Conservation (phyloP, 805 yeast genomes). For the Zygosaccharomyces siamensis region DNA sequence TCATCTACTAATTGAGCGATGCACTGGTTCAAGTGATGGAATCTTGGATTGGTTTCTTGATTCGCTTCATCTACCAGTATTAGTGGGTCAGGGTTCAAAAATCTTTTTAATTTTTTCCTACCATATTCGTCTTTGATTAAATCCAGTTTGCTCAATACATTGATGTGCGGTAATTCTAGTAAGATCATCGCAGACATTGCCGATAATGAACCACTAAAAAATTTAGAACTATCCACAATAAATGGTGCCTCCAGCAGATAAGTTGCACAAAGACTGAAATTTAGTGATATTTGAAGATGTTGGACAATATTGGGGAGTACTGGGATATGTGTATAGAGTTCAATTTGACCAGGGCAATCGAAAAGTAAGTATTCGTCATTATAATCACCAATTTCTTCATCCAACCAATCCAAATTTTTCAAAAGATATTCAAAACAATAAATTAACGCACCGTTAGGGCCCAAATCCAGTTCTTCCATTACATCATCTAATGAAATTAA, state of each 20-base stretch:
- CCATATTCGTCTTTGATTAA: slow-evolving; percentile 74
- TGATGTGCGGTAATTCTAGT: slow-evolving; percentile 90
- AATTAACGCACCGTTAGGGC: slow-evolving; percentile 91
- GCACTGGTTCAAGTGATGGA: slow-evolving; percentile 64
- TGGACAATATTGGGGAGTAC: slow-evolving; percentile 84
- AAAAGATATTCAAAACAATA: slow-evolving; percentile 91
- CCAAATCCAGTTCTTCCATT: slow-evolving; percentile 88
- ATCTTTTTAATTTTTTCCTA: slow-evolving; percentile 72
- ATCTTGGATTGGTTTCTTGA: slow-evolving; percentile 54
- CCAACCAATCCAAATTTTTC: slow-evolving; percentile 93
- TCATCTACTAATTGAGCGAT: slow-evolving; percentile 92
- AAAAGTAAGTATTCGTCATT: slow-evolving; percentile 91
- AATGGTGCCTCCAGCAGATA: slow-evolving; percentile 92
- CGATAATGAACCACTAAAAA: slow-evolving; percentile 89
- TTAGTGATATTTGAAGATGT: slow-evolving; percentile 73
- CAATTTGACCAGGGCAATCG: slow-evolving; percentile 97
- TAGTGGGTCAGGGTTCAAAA: slow-evolving; percentile 87
- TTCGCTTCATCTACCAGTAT: slow-evolving; percentile 51
- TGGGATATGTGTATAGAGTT: slow-evolving; percentile 89
- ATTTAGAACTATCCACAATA: slow-evolving; percentile 83
- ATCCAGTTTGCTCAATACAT: slow-evolving; percentile 82
- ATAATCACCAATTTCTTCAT: slow-evolving; percentile 92
- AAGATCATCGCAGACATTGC: slow-evolving; percentile 99
- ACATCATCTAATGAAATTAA: slow-evolving; percentile 87
- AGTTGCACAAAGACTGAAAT: slow-evolving; percentile 87